Conservation (phyloP, 495 filamentous ascomycete genomes). For the Penicillium desertorum region DNA sequence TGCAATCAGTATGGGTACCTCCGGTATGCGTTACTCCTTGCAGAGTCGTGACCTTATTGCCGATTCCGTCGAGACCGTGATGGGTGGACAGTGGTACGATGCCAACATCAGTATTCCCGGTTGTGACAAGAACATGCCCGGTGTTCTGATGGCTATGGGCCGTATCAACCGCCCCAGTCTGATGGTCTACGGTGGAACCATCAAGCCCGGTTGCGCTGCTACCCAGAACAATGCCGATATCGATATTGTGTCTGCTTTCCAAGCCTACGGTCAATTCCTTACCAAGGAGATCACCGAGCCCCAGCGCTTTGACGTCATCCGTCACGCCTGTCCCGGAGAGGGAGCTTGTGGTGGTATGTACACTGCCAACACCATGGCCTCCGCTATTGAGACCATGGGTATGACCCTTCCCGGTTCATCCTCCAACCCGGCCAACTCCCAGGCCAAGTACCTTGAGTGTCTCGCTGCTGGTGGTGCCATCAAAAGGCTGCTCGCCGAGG, state of each 20-base stretch:
- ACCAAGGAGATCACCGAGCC: slow-evolving; percentile 88
- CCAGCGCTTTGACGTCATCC: slow-evolving; percentile 88
- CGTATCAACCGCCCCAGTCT: slow-evolving; percentile 87
- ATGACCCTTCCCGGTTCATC: slow-evolving; percentile 94
- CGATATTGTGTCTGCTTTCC: slow-evolving; percentile 96
- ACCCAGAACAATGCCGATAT: slow-evolving; percentile 73
- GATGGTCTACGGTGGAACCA: slow-evolving; percentile 97
- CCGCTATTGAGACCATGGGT: slow-evolving; percentile 93
- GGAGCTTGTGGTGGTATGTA: slow-evolving; percentile 99
- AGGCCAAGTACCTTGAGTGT: slow-evolving; percentile 85
- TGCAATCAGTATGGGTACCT: slow-evolving; percentile 58
- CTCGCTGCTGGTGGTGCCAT: slow-evolving; percentile 80
- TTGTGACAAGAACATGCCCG: slow-evolving; percentile 99
- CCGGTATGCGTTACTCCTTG: slow-evolving; percentile 88
- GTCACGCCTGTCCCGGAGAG: slow-evolving; percentile 87
- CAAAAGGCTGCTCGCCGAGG: slow-evolving; percentile 78
- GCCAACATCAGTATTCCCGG: slow-evolving; percentile 98
- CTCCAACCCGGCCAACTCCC: slow-evolving; percentile 85
- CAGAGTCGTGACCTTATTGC: slow-evolving; percentile 96
- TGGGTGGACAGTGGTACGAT: slow-evolving; percentile 99
- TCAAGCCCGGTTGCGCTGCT: slow-evolving; percentile 80
- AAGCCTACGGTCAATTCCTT: slow-evolving; percentile 95
- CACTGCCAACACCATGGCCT: slow-evolving; percentile 98
- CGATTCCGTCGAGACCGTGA: slow-evolving; percentile 97
- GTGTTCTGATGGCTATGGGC: slow-evolving; percentile 97